Base-by-base conservation (phyloP, 75 land plant species). In the Gnetum montanum region DNA sequence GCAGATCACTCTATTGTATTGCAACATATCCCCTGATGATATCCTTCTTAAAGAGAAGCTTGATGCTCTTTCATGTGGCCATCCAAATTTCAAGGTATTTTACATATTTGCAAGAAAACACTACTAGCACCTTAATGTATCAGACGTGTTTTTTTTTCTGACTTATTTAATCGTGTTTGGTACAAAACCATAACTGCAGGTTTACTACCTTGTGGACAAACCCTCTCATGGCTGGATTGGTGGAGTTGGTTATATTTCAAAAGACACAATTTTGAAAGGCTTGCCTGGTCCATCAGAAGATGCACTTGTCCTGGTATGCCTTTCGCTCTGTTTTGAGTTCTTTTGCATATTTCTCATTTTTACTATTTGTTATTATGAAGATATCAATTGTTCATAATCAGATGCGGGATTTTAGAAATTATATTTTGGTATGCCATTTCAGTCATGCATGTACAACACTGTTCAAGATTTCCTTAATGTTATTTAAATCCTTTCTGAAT, bases 31-130 rank as follows among this genome's bases (percentile, higher is more conserved):
- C 25, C 98, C 98, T 19, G 98, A 94, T 61, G 96, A 94, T 54
- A 89, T 94, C 55, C 59, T 94, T 33, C 80, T 94, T 13, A 94
- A 80, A 61, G 72, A 65, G 60, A 86, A 85, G 54, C 83, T 94
- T 16, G 98, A 94, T 57, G 61, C 59, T 34, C 77, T 94, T 44
- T 71, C 94, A 18, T 69, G 73, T 35, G 67, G 62, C 44, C 79
- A 94, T 41, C 91, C 98, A 44, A 94, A 94, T 60, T 75, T 94
- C 31, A 94, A 88, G 97, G 94, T 90, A 62, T 33, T 11, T 46
- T 43, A 16, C 44, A 4, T 35, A 16, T 6, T 30, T 5, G 20
- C 10, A 49, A 49, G 8, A 49, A 15, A 20, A n/a, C 8, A 20
- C 20, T 8, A 2, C 2, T 37, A 25, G 25, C 29, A 46, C 33